Conservation (phyloP, 2,329 filamentous ascomycete species). For the Chrysoporthe puriensis region DNA sequence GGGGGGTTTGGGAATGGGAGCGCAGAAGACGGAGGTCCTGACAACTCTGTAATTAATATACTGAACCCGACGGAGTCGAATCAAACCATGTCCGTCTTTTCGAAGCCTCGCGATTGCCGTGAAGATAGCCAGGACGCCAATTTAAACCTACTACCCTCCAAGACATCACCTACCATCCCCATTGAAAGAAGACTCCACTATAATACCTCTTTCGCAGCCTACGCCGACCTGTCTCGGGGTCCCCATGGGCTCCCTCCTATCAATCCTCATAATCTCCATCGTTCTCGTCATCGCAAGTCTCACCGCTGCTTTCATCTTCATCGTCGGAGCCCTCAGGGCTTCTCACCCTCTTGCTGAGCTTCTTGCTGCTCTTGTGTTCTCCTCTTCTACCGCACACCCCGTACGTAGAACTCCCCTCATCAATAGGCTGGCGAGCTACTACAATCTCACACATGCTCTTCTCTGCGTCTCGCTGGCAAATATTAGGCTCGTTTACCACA, state of each 20-base stretch:
- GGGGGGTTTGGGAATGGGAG: neutral
- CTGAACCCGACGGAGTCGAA: neutral
- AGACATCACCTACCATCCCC: neutral
- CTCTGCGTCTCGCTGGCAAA: neutral
- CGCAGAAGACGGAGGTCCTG: neutral
- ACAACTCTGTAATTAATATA: neutral
- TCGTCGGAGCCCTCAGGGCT: neutral
- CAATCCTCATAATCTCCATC: neutral
- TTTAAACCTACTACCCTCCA: neutral
- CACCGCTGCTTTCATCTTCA: neutral
- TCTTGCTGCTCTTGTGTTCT: neutral
- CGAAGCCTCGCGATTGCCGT: neutral
- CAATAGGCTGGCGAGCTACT: neutral
- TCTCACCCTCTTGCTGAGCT: neutral
- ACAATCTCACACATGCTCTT: neutral
- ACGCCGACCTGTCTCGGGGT: neutral
- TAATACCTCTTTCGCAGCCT: neutral
- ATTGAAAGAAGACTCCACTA: neutral
- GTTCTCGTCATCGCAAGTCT: conserved; percentile 1
- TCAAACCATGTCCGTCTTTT: neutral
- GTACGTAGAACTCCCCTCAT: neutral
- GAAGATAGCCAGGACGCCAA: neutral
- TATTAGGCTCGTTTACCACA: neutral
- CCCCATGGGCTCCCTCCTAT: neutral
- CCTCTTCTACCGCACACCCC: neutral